phyloP scores from a whole-genome alignment of 148 eudicot genomes.

The Camellia sinensis region DNA sequence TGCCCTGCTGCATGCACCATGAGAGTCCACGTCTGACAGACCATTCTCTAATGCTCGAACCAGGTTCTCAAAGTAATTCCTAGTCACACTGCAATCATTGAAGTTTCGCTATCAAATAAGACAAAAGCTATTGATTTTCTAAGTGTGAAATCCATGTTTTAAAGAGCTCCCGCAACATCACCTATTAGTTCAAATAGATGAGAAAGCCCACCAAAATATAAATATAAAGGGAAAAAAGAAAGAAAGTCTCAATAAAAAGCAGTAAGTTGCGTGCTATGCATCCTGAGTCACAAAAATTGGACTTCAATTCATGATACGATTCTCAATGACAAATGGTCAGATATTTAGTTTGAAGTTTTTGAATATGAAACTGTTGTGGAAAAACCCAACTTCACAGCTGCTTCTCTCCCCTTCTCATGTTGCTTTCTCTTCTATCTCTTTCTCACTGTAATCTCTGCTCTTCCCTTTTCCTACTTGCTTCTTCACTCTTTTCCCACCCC shows the following conservation, averaged over 20 bases:
- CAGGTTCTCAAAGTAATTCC: slow-evolving; percentile 87
- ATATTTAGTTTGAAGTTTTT: too few species aligned
- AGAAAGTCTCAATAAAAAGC: background rate
- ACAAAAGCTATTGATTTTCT: background rate
- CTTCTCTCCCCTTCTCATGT: too few species aligned
- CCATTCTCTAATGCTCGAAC: slow-evolving; percentile 89
- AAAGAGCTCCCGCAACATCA: background rate
- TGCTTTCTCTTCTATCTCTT: too few species aligned
- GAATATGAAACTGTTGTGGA: too few species aligned
- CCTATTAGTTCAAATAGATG: background rate
- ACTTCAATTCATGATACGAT: too few species aligned
- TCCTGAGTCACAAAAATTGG: too few species aligned
- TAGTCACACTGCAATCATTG: slow-evolving; percentile 56
- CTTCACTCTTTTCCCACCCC: too few species aligned
- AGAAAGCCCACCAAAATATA: background rate
- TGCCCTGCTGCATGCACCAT: slow-evolving; percentile 48
- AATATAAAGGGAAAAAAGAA: background rate
- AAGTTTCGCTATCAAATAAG: background rate
- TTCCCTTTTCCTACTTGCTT: too few species aligned
- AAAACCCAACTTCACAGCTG: too few species aligned
- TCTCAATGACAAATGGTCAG: too few species aligned
- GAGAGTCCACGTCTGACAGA: slow-evolving; percentile 66
- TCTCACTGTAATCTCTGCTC: too few species aligned
- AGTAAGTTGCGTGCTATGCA: background rate
- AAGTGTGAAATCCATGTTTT: background rate